Base-by-base conservation (phyloP, 2,329 filamentous ascomycete species). In the Fusarium beomiforme region DNA sequence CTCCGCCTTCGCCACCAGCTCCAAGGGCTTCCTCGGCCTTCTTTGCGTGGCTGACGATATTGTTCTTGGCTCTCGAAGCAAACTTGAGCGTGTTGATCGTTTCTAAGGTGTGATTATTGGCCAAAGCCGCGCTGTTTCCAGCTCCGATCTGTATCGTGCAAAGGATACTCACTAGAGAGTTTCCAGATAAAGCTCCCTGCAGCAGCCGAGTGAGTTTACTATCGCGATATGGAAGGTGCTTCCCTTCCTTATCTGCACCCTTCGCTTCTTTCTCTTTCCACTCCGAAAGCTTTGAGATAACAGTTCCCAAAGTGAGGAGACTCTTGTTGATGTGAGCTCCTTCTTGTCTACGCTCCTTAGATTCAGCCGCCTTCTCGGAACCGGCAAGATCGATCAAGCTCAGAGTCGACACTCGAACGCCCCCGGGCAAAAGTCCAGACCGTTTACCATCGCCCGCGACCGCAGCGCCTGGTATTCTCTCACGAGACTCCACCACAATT, bases 311-410 rank as follows among this genome's bases (percentile, higher is more conserved):
- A 1, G 96, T 99, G 64, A 99, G 89, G 77, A 99, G 83, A 80
- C 94, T 98, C 84, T 98, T 98, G 85, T 99, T 99, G 83, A 99
- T 99, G 79, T 99, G 96, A 16, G 95, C 95, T 70, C 96, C 96
- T 82, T 99, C 96, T 19, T 94, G 93, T 47, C 96, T 89, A 57
- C 96, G 90, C 83, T 98, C 96, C 80, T 98, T 99, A 59, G 92
- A 93, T 77, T 98, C 96, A 6, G 96, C 96, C 42, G 96, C 96
- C 81, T 95, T 94, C 80, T 99, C 96, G 1, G 96, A 98, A 41
- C 96, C 96, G 59, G 96, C 96, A 74, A 99, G 85, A 87, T 99
- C 96, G 72, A 99, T 99, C 78, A 99, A 83, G 79, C 95, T 98
- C 61, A 99, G 83, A 0, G 96, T 98, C 19, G 95, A 98, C 8